Evolutionary conservation across 768 basidiomycete species (phyloP).

Genomic region (Lentinus tigrinus): DNA sequence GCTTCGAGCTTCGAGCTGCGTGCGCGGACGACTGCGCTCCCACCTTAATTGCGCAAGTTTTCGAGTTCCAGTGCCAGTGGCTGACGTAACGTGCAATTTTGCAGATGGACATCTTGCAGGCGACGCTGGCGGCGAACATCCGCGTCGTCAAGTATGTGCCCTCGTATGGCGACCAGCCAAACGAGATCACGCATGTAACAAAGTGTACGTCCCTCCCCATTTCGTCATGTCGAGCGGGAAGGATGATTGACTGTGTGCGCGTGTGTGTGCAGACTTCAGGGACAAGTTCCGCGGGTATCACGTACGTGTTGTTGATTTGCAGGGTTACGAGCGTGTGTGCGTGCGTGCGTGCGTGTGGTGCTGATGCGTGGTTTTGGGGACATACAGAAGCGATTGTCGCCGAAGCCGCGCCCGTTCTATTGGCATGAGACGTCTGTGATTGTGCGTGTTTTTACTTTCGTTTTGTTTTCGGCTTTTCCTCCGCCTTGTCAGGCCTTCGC

Average conservation of each 20-base stretch:
- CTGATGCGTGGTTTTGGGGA: not conserved
- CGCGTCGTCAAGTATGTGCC: constrained; percentile 59
- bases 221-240: not conserved
- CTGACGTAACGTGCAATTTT: constrained; percentile 12
- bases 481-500: no score
- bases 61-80: not conserved
- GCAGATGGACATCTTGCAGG: constrained; percentile 55
- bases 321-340: no score
- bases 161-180: constrained; percentile 56
- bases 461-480: not conserved
- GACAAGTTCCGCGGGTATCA: constrained; percentile 68
- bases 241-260: not conserved
- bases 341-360: not conserved
- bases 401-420: constrained; percentile 57
- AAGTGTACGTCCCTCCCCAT: constrained; percentile 52
- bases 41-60: not conserved
- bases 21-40: not conserved
- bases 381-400: constrained; percentile 54
- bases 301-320: constrained; percentile 35
- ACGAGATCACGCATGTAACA: constrained; percentile 58
- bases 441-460: constrained; percentile 39
- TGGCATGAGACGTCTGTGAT: constrained; percentile 72
- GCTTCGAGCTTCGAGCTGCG: no score
- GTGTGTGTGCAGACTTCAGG: constrained; percentile 50
- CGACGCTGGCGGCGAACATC: constrained; percentile 56